Percentiles rank a stretch among this genome's conserved stretches.
phyloP scores from a whole-genome alignment of 371 early-diverging fungal genomes.

The Chytridium lagenaria region DNA sequence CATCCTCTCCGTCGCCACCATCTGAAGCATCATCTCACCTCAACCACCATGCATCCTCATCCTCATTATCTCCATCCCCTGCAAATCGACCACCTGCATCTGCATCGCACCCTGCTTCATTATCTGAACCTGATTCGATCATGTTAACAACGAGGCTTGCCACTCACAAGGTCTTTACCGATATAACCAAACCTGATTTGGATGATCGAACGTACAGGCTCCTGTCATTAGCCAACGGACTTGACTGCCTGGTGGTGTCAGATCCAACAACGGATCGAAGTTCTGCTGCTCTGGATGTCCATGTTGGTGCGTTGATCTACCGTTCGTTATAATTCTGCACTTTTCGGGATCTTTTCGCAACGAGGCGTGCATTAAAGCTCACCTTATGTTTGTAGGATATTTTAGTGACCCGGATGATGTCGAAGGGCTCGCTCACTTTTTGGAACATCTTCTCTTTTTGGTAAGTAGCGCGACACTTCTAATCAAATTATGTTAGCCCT shows the following conservation, averaged over 20 bases:
- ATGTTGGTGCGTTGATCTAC: slow-evolving; percentile 57
- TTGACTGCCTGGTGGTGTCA: slow-evolving; percentile 81
- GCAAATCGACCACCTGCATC: neutral
- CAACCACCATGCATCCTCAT: neutral
- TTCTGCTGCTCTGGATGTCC: slow-evolving; percentile 89
- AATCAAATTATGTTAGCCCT: too few relatives aligned
- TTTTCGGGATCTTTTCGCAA: neutral
- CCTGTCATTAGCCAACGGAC: slow-evolving; percentile 76
- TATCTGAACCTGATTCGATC: neutral
- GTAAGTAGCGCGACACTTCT: too few relatives aligned
- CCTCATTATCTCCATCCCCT: neutral
- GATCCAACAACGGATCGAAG: slow-evolving; percentile 86
- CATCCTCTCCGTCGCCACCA: too few relatives aligned
- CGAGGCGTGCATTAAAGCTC: neutral
- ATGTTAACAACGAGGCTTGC: neutral
- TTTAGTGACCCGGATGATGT: slow-evolving; percentile 63
- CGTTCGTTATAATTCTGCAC: neutral
- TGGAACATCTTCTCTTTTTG: slow-evolving; percentile 82
- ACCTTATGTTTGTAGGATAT: slow-evolving; percentile 58
- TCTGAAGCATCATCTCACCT: too few relatives aligned
- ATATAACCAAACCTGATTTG: slow-evolving; percentile 12
- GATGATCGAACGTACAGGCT: slow-evolving; percentile 72
- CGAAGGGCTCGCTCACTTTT: slow-evolving; percentile 97
- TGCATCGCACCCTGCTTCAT: neutral
- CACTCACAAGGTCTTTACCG: neutral